A percentile compares a stretch with the other conserved stretches of the same genome.
phyloP scores from a whole-genome alignment of 164 flowering plant species.

The Stephania yunnanensis region DNA sequence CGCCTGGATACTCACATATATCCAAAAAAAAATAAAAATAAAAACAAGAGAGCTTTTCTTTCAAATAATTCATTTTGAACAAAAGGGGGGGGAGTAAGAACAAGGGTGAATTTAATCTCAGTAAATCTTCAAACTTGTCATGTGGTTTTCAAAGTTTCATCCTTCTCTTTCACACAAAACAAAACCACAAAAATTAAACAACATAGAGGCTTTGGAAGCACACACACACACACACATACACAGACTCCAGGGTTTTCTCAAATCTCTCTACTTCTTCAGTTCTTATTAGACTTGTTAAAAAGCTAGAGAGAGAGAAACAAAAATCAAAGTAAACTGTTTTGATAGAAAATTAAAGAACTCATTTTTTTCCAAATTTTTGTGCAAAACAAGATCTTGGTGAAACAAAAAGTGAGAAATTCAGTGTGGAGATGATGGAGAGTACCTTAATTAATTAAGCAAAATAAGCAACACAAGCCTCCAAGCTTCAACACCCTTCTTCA shows the following conservation, averaged over 20 bases:
- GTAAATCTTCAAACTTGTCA: not conserved
- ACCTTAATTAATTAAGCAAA: not conserved
- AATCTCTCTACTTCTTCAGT: not conserved
- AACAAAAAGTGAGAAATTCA: not conserved
- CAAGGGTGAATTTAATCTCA: not conserved
- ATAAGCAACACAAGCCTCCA: not conserved
- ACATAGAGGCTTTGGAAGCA: too few species aligned
- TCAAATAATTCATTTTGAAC: not conserved
- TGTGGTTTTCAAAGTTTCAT: not conserved
- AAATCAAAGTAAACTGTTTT: not conserved
- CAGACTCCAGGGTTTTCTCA: not conserved
- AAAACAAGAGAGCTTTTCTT: not conserved
- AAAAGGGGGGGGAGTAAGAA: not conserved
- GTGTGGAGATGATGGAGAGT: not conserved
- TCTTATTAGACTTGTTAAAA: not conserved
- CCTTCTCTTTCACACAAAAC: not conserved
- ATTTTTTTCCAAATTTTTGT: too few species aligned
- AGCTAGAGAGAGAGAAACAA: not conserved
- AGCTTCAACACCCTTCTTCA: not conserved
- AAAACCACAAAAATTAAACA: not conserved
- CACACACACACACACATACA: too few species aligned
- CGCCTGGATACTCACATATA: too few species aligned
- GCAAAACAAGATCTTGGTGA: not conserved
- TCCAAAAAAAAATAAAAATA: too few species aligned
- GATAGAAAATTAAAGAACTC: not conserved